Evolutionary conservation across 345 rosid species (phyloP).

Genomic region (Geranium brycei): DNA sequence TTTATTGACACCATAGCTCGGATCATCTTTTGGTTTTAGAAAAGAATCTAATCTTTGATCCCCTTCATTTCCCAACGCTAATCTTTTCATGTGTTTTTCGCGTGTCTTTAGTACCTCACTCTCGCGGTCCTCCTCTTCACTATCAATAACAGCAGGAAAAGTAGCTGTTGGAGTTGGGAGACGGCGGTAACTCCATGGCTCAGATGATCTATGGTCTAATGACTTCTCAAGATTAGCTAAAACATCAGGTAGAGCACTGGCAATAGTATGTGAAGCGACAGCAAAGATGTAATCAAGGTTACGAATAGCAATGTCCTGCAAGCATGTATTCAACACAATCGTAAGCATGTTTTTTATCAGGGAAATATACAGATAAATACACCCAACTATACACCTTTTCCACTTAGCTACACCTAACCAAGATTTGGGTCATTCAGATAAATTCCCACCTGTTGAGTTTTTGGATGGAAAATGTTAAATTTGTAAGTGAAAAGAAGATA

Average conservation of each 20-base stretch:
- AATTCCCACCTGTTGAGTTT: too few relatives aligned
- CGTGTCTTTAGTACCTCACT: constrained; percentile 50
- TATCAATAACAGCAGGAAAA: constrained; percentile 56
- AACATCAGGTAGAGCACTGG: constrained; percentile 57
- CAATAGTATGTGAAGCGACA: constrained; percentile 49
- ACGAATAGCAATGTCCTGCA: constrained; percentile 73
- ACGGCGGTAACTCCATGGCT: constrained; percentile 72
- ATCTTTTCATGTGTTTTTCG: constrained; percentile 27
- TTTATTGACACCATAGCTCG: constrained; percentile 31
- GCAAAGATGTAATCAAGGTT: constrained; percentile 83
- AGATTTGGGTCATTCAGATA: too few relatives aligned
- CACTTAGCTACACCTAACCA: too few relatives aligned
- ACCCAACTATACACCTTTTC: too few relatives aligned
- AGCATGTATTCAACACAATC: constrained; percentile 6
- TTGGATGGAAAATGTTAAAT: too few relatives aligned
- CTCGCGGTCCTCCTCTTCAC: constrained; percentile 77
- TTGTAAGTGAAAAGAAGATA: too few relatives aligned
- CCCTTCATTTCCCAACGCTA: constrained; percentile 12
- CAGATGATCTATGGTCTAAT: constrained; percentile 73
- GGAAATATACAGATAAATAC: not conserved
- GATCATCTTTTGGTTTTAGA: constrained; percentile 44
- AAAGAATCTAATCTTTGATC: constrained; percentile 42
- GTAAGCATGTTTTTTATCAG: not conserved
- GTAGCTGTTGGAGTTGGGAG: constrained; percentile 85
- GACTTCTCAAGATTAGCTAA: constrained; percentile 68